Conservation (phyloP, 495 filamentous ascomycete species). For the Trichoderma parareesei region DNA sequence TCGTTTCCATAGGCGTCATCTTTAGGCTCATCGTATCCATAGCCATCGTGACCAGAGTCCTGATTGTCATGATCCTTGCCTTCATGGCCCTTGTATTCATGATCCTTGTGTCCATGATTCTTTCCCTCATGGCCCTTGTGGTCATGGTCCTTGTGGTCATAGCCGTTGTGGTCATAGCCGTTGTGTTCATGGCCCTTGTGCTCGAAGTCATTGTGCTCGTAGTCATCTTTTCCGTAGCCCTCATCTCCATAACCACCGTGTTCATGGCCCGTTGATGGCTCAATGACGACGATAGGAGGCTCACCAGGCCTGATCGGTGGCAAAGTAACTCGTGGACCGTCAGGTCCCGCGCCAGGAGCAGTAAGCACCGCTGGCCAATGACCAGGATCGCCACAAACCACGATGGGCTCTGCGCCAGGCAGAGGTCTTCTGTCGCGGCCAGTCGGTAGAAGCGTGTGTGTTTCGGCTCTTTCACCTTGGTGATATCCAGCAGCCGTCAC, state of each 20-base stretch:
- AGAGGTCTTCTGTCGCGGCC: background rate
- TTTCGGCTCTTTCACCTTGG: background rate
- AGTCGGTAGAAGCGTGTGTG: background rate
- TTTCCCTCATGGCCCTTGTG: background rate
- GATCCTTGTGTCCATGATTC: no score
- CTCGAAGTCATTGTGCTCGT: background rate
- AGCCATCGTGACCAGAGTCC: no score
- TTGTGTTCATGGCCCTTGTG: background rate
- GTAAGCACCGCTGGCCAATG: background rate
- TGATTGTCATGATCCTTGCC: no score
- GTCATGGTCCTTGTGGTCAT: background rate
- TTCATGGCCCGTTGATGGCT: background rate
- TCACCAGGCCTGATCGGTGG: background rate
- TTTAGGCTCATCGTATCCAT: no score
- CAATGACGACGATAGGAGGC: conserved; percentile 3
- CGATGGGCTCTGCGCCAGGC: background rate
- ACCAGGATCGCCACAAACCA: background rate
- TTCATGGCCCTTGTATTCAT: no score
- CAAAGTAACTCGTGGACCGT: background rate
- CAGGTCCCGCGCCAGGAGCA: background rate
- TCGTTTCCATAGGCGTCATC: no score
- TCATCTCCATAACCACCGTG: background rate
- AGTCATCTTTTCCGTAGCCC: background rate
- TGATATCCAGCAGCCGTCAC: background rate
- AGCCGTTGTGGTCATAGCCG: background rate